Percentiles rank a stretch among this genome's conserved stretches.
phyloP scores from a whole-genome alignment of 257 asterid genomes.

The Penstemon barbatus region DNA sequence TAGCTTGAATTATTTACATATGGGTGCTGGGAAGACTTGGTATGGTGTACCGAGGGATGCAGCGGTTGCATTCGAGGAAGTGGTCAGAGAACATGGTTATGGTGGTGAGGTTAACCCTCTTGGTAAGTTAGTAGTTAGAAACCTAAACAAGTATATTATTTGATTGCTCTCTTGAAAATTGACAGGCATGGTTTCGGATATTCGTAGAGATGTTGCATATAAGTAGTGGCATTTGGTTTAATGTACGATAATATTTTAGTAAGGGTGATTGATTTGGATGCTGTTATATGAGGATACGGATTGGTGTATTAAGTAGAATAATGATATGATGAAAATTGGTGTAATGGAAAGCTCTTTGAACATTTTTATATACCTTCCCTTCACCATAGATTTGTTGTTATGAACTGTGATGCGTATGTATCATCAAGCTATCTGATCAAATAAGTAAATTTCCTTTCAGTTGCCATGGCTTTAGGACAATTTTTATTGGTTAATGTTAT shows the following conservation, averaged over 20 bases:
- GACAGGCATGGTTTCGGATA: not conserved
- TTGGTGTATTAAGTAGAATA: slow-evolving; percentile 6
- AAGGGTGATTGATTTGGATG: not conserved
- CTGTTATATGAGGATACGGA: not conserved
- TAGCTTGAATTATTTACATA: slow-evolving; percentile 91
- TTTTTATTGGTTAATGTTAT: too few relatives aligned
- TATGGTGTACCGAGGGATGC: slow-evolving; percentile 97
- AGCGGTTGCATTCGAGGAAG: slow-evolving; percentile 94
- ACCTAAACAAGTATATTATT: not conserved
- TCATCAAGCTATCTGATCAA: not conserved
- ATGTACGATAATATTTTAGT: not conserved
- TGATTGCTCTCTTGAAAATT: slow-evolving; percentile 14
- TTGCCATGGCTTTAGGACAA: not conserved
- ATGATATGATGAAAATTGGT: slow-evolving; percentile 8
- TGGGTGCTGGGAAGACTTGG: slow-evolving; percentile 96
- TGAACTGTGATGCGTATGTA: not conserved
- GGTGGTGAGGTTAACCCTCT: slow-evolving; percentile 97
- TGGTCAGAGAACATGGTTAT: slow-evolving; percentile 88
- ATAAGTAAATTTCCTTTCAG: not conserved
- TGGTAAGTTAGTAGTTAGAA: slow-evolving; percentile 47
- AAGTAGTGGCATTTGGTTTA: not conserved
- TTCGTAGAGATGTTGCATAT: not conserved
- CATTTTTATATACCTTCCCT: not conserved
- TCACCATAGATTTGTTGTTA: not conserved
- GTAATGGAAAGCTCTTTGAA: not conserved